A percentile compares a stretch with the other conserved stretches of the same genome.
phyloP scores from a whole-genome alignment of 2,329 filamentous ascomycete genomes.

The Podosphaera aphanis region DNA sequence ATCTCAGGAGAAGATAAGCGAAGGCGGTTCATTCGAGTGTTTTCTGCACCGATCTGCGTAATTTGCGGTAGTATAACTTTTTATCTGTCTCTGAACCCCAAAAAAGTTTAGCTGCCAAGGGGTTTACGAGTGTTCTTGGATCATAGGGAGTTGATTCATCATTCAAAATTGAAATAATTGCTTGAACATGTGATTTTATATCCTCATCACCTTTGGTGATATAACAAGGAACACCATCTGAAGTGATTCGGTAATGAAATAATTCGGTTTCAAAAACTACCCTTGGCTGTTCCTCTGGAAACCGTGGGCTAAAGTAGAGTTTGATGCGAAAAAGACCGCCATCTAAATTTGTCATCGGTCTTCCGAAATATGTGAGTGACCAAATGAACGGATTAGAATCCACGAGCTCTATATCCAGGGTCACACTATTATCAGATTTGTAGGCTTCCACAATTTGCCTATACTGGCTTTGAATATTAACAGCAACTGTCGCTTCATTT shows the following conservation, averaged over 20 bases:
- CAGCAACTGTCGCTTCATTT: slow-evolving; percentile 51
- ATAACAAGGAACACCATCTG: slow-evolving; percentile 67
- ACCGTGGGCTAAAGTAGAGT: slow-evolving; percentile 58
- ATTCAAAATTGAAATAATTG: slow-evolving; percentile 60
- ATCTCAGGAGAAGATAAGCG: neutral
- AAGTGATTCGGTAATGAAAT: slow-evolving; percentile 71
- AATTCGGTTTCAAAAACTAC: slow-evolving; percentile 59
- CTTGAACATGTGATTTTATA: slow-evolving; percentile 60
- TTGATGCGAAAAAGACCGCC: slow-evolving; percentile 71
- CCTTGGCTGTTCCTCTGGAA: slow-evolving; percentile 72
- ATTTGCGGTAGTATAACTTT: slow-evolving; percentile 60
- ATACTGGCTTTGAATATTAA: slow-evolving; percentile 63
- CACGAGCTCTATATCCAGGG: slow-evolving; percentile 53
- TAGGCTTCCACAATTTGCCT: slow-evolving; percentile 59
- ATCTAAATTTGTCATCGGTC: slow-evolving; percentile 80
- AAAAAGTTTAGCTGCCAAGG: slow-evolving; percentile 62
- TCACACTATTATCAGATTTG: slow-evolving; percentile 42
- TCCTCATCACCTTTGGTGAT: slow-evolving; percentile 49
- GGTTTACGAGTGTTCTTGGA: slow-evolving; percentile 66
- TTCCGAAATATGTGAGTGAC: slow-evolving; percentile 71
- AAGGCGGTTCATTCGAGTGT: neutral
- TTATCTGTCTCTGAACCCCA: slow-evolving; percentile 65
- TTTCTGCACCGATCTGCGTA: slow-evolving; percentile 53
- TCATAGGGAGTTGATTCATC: slow-evolving; percentile 78
- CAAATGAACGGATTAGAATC: slow-evolving; percentile 76